These are phyloP conservation scores for Cytidiella melzeri DNA, from an alignment of 768 basidiomycete genomes.

Conservation along the genomic window DNA sequence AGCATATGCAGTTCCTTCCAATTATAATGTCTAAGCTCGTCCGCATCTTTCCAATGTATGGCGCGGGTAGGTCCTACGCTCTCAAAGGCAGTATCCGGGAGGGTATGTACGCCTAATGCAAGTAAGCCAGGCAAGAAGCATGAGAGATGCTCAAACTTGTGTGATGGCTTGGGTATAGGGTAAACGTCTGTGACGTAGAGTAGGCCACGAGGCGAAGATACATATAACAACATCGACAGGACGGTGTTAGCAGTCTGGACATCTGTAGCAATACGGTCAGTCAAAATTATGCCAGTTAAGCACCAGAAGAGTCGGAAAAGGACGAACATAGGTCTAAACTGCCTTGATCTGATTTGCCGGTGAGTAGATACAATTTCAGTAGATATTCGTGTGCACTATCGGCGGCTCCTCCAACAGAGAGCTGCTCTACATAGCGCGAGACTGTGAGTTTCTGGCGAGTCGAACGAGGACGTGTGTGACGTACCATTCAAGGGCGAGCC, in stretches of 20 bases:
- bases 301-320: neutral
- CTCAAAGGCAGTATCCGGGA: slow-evolving; percentile 40
- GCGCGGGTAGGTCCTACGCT: neutral
- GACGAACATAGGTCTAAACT: slow-evolving; percentile 63
- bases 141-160: slow-evolving; percentile 70
- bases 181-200: slow-evolving; percentile 65
- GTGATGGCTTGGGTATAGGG: slow-evolving; percentile 26
- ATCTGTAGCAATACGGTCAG: slow-evolving; percentile 34
- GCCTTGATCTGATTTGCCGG: slow-evolving; percentile 53
- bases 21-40: slow-evolving; percentile 35
- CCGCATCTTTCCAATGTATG: slow-evolving; percentile 1
- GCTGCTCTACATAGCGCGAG: slow-evolving; percentile 10
- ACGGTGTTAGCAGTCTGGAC: slow-evolving; percentile 55
- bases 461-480: neutral
- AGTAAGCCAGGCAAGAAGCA: slow-evolving; percentile 78
- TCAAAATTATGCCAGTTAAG: neutral
- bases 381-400: slow-evolving; percentile 80
- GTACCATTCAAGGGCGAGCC: no score
- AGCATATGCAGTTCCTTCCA: slow-evolving; percentile 57
- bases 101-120: slow-evolving; percentile 61
- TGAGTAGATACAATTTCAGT: slow-evolving; percentile 69
- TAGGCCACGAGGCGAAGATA: slow-evolving; percentile 58
- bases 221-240: slow-evolving; percentile 55
- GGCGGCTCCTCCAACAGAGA: slow-evolving; percentile 11
- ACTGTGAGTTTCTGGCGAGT: neutral